Conservation (phyloP, 2,329 filamentous ascomycete species). For the Penicillium sumatraense region DNA sequence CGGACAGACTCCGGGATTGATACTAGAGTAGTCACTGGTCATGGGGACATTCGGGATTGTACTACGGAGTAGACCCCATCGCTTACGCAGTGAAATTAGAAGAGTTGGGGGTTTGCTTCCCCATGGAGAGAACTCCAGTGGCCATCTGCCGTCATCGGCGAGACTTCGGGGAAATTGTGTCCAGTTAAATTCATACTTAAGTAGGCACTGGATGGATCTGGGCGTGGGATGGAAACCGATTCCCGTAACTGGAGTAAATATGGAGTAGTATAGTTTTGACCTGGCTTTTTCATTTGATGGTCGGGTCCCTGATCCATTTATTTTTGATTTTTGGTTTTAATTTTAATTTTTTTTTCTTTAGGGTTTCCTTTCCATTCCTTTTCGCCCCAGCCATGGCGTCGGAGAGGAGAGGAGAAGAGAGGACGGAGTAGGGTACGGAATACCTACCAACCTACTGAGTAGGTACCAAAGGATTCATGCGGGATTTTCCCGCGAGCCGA, state of each 20-base stretch:
- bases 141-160: conserved; percentile 15
- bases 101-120: conserved; percentile 13
- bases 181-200: no score
- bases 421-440: no score
- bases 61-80: background rate
- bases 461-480: conserved; percentile 2
- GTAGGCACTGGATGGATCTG: conserved; percentile 5
- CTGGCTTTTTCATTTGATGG: no score
- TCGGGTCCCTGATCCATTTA: conserved; percentile 1
- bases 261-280: background rate
- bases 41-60: background rate
- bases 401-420: no score
- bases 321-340: background rate
- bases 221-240: conserved; percentile 15
- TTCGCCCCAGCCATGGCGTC: background rate
- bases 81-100: conserved; percentile 8
- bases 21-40: background rate
- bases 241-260: conserved; percentile 7
- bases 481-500: conserved; percentile 20
- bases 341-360: no score
- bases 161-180: conserved; percentile 22
- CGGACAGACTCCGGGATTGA: conserved; percentile 14
- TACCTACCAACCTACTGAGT: no score
- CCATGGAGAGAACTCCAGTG: conserved; percentile 22
- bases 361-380: background rate